A percentile compares a stretch with the other conserved stretches of the same genome.
phyloP scores from a whole-genome alignment of 148 eudicot genomes.

The Rhododendron williamsianum region DNA sequence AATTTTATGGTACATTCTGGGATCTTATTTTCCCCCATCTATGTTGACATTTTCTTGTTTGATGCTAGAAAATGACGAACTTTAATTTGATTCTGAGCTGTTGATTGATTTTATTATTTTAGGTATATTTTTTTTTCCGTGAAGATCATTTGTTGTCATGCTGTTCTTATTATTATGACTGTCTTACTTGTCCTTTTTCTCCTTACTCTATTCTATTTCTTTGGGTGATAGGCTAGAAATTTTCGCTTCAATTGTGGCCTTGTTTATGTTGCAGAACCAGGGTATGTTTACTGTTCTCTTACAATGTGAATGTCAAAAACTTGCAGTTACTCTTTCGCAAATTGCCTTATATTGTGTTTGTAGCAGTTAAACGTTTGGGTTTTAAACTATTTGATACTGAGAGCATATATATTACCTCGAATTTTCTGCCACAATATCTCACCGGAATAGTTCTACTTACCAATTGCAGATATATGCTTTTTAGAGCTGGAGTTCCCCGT shows the following conservation, averaged over 20 bases:
- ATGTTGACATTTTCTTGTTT: background rate
- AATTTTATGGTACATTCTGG: background rate
- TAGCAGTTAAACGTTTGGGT: background rate
- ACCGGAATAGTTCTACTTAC: background rate
- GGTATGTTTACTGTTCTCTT: constrained; percentile 39
- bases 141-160: background rate
- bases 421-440: background rate
- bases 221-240: constrained; percentile 77
- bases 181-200: background rate
- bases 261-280: constrained; percentile 95
- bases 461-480: constrained; percentile 70
- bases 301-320: background rate
- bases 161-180: background rate
- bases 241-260: constrained; percentile 91
- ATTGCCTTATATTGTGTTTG: background rate
- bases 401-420: background rate
- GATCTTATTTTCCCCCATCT: background rate
- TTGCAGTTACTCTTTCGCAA: background rate
- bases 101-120: background rate
- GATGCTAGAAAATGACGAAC: background rate
- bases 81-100: constrained; percentile 1
- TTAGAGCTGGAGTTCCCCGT: constrained; percentile 94
- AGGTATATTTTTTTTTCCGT: background rate
- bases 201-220: background rate
- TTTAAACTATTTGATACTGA: background rate